Conservation (phyloP, 2,329 filamentous ascomycete species). For the Penicillium sp. region DNA sequence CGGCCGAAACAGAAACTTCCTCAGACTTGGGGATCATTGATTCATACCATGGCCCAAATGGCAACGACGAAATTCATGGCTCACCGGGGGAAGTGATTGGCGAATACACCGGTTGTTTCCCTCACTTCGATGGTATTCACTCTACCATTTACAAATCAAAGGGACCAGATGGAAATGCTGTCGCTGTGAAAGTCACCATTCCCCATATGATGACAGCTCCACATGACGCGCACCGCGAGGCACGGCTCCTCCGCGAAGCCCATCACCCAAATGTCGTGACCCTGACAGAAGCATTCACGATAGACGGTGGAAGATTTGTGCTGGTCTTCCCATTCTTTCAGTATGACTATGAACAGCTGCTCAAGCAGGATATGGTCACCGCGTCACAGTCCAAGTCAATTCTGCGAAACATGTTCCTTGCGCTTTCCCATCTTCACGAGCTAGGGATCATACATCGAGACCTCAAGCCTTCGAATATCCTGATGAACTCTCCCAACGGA, state of each 20-base stretch:
- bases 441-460: constrained; percentile 87
- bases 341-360: constrained; percentile 68
- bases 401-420: constrained; percentile 70
- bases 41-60: constrained; percentile 22
- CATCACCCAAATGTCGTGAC: constrained; percentile 63
- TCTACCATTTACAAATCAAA: constrained; percentile 78
- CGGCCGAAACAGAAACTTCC: constrained; percentile 28
- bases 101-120: constrained; percentile 57
- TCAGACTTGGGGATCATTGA: constrained; percentile 25
- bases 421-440: constrained; percentile 70
- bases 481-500: constrained; percentile 67
- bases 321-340: constrained; percentile 85
- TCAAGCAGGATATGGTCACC: constrained; percentile 52
- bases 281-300: constrained; percentile 70
- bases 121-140: constrained; percentile 69
- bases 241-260: constrained; percentile 68
- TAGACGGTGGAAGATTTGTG: constrained; percentile 71
- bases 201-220: constrained; percentile 73
- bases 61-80: constrained; percentile 20
- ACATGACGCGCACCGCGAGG: constrained; percentile 80
- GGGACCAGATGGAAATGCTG: constrained; percentile 44
- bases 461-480: constrained; percentile 87
- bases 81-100: constrained; percentile 51
- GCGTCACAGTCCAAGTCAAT: constrained; percentile 47
- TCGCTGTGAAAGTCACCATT: constrained; percentile 84